Conservation (phyloP, 495 filamentous ascomycete species). For the Echria macrotheca region DNA sequence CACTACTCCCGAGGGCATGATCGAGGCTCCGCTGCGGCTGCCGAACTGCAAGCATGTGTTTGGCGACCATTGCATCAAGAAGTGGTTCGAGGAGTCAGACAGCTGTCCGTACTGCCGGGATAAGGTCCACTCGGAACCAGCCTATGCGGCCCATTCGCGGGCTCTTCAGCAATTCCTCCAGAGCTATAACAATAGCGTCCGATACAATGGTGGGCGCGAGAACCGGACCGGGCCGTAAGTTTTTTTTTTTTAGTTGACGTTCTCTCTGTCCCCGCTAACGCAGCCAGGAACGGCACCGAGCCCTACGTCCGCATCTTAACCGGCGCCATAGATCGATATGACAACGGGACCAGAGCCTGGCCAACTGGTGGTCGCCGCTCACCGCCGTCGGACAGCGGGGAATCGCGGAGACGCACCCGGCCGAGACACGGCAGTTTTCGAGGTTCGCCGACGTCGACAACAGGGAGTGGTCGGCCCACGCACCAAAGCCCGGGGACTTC, state of each 20-base stretch:
- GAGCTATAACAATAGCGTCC: background rate
- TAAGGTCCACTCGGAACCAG: slow-evolving; percentile 46
- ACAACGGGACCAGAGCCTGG: slow-evolving; percentile 12
- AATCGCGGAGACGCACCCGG: slow-evolving; percentile 34
- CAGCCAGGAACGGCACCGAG: background rate
- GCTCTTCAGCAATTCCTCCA: slow-evolving; percentile 19
- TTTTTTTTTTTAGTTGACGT: background rate
- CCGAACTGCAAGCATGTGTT: slow-evolving; percentile 56
- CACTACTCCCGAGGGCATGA: slow-evolving; percentile 45
- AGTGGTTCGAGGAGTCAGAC: slow-evolving; percentile 54
- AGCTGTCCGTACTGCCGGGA: slow-evolving; percentile 55
- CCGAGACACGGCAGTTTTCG: slow-evolving; percentile 30
- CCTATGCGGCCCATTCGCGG: slow-evolving; percentile 7
- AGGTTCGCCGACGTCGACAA: slow-evolving; percentile 3
- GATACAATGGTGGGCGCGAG: background rate
- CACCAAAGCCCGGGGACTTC: slow-evolving; percentile 1
- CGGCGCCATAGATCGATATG: too few species aligned
- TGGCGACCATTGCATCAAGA: slow-evolving; percentile 55
- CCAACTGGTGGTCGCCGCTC: slow-evolving; percentile 32
- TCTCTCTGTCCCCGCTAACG: background rate
- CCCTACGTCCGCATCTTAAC: background rate
- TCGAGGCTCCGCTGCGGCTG: slow-evolving; percentile 45
- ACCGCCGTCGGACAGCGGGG: slow-evolving; percentile 31
- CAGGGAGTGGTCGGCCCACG: background rate
- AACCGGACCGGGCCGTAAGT: background rate